These are phyloP conservation scores for Tulasnella sp. DNA, from an alignment of 768 basidiomycete genomes.

Conservation along the genomic window DNA sequence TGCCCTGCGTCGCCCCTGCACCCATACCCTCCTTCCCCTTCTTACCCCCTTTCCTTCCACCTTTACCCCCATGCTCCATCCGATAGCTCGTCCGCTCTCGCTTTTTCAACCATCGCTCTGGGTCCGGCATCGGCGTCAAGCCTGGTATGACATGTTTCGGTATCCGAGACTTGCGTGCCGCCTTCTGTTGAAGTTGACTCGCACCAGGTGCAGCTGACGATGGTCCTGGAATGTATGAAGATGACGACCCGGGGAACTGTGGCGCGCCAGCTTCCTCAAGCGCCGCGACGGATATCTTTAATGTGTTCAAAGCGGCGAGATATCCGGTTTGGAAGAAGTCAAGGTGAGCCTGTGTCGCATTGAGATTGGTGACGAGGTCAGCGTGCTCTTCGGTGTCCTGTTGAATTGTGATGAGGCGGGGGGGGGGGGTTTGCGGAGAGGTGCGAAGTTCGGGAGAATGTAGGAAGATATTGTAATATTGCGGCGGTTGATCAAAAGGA, in stretches of 20 bases:
- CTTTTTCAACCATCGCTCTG: slow-evolving; percentile 84
- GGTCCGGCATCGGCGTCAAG: slow-evolving; percentile 72
- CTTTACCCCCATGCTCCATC: slow-evolving; percentile 14
- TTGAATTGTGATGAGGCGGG: neutral
- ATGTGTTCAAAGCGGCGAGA: slow-evolving; percentile 46
- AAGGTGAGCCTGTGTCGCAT: slow-evolving; percentile 68
- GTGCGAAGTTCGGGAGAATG: neutral
- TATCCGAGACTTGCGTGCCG: slow-evolving; percentile 40
- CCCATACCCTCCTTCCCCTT: slow-evolving; percentile 22
- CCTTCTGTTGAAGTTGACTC: slow-evolving; percentile 29
- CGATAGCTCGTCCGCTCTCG: slow-evolving; percentile 18
- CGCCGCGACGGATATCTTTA: slow-evolving; percentile 41
- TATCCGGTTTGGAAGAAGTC: slow-evolving; percentile 71
- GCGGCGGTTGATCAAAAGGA: neutral
- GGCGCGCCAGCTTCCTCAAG: slow-evolving; percentile 44
- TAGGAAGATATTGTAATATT: neutral
- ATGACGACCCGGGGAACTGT: slow-evolving; percentile 35
- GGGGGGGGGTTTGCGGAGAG: neutral
- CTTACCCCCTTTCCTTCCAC: slow-evolving; percentile 18
- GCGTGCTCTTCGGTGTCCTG: slow-evolving; percentile 81
- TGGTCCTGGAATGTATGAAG: slow-evolving; percentile 20
- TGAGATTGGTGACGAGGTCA: slow-evolving; percentile 76
- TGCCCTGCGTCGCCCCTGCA: slow-evolving; percentile 16
- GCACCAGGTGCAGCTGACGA: slow-evolving; percentile 23
- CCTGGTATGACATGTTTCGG: slow-evolving; percentile 68